Conservation (phyloP, 805 yeast genomes). For the Ogataea pilisensis region DNA sequence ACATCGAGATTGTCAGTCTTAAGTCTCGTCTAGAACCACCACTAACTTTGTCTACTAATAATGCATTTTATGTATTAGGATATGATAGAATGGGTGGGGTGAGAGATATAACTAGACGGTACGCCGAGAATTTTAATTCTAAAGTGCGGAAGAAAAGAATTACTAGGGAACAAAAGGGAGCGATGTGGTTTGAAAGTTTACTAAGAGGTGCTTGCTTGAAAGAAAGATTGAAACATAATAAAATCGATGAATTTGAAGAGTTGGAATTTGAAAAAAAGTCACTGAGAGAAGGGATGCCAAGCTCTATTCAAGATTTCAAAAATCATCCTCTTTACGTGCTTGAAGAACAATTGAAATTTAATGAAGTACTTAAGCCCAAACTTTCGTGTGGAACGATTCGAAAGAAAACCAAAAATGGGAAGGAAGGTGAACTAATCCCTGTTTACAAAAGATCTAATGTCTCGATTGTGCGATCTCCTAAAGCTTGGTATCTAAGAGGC, state of each 20-base stretch:
- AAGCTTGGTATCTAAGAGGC: slow-evolving; percentile 84
- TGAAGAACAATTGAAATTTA: slow-evolving; percentile 66
- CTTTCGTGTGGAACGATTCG: slow-evolving; percentile 71
- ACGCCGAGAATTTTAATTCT: slow-evolving; percentile 66
- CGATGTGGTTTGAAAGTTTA: slow-evolving; percentile 56
- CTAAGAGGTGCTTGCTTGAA: slow-evolving; percentile 31
- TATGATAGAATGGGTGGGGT: slow-evolving; percentile 62
- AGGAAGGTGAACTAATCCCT: slow-evolving; percentile 41
- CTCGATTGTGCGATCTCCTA: slow-evolving; percentile 60
- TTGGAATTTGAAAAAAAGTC: slow-evolving; percentile 60
- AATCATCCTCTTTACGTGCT: slow-evolving; percentile 84
- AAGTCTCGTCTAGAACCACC: slow-evolving; percentile 63
- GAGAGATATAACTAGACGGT: slow-evolving; percentile 82
- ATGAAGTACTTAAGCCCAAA: slow-evolving; percentile 68
- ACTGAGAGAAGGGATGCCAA: slow-evolving; percentile 81
- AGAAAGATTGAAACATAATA: slow-evolving; percentile 20
- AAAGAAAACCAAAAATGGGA: slow-evolving; percentile 35
- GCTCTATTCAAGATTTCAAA: slow-evolving; percentile 73
- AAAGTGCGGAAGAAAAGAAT: slow-evolving; percentile 72
- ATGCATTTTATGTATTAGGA: slow-evolving; percentile 71
- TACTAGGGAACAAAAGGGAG: slow-evolving; percentile 52
- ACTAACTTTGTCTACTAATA: slow-evolving; percentile 48
- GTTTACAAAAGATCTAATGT: slow-evolving; percentile 71
- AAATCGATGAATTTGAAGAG: slow-evolving; percentile 51
- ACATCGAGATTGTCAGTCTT: slow-evolving; percentile 57